phyloP scores from a whole-genome alignment of 2,329 filamentous ascomycete species.

The Penicillium griseofulvum region DNA sequence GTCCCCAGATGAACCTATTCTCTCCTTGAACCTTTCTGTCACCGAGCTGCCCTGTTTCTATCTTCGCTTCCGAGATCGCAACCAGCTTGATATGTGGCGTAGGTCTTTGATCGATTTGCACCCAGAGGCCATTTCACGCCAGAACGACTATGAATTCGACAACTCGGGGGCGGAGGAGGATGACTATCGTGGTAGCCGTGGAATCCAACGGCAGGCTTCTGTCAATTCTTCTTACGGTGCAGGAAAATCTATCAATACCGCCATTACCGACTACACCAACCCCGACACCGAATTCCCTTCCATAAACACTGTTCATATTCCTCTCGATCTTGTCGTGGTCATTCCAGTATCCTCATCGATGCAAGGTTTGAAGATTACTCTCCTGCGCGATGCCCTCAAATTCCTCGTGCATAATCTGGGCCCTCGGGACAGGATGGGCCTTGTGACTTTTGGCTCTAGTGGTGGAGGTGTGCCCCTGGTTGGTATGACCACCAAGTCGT shows the following conservation, averaged over 20 bases:
- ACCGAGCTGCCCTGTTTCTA: slow-evolving; percentile 91
- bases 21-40: slow-evolving; percentile 88
- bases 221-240: slow-evolving; percentile 78
- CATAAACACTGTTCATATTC: slow-evolving; percentile 79
- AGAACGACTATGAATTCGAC: slow-evolving; percentile 76
- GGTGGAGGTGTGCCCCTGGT: slow-evolving; percentile 90
- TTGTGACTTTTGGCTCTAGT: slow-evolving; percentile 95
- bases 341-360: slow-evolving; percentile 97
- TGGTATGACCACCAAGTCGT: slow-evolving; percentile 96
- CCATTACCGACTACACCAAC: slow-evolving; percentile 87
- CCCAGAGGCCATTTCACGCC: slow-evolving; percentile 60
- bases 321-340: slow-evolving; percentile 92
- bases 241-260: slow-evolving; percentile 78
- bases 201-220: slow-evolving; percentile 71
- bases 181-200: slow-evolving; percentile 62
- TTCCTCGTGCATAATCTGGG: slow-evolving; percentile 90
- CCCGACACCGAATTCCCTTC: slow-evolving; percentile 51
- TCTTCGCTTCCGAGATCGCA: slow-evolving; percentile 76
- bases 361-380: slow-evolving; percentile 98
- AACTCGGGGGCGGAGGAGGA: slow-evolving; percentile 85
- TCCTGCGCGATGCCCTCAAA: slow-evolving; percentile 84
- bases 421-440: slow-evolving; percentile 90
- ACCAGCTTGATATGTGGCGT: slow-evolving; percentile 84
- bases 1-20: slow-evolving; percentile 69
- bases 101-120: slow-evolving; percentile 83